phyloP scores from a whole-genome alignment of 2,329 filamentous ascomycete species.

The Pseudocercospora musae region DNA sequence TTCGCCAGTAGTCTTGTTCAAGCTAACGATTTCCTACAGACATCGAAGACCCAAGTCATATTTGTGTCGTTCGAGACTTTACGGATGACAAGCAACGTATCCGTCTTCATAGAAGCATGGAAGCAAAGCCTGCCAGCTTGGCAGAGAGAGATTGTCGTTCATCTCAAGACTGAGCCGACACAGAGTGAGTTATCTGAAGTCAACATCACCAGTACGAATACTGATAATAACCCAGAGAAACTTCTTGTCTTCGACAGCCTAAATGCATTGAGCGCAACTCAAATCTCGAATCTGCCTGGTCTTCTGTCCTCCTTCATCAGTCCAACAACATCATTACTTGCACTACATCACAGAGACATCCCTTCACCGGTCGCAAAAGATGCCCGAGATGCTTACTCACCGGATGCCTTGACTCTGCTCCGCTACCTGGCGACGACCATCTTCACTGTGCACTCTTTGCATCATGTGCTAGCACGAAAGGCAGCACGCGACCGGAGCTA shows the following conservation, averaged over 20 bases:
- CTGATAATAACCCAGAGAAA: conserved; percentile 49
- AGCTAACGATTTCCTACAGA: conserved; percentile 39
- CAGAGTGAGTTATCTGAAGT: conserved; percentile 17
- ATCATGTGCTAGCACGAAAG: conserved; percentile 70
- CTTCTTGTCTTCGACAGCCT: conserved; percentile 80
- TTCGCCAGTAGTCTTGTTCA: neutral
- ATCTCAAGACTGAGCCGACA: conserved; percentile 20
- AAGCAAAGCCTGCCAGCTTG: conserved; percentile 28
- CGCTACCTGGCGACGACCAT: conserved; percentile 87
- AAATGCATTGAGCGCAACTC: conserved; percentile 59
- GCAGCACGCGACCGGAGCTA: conserved; percentile 73
- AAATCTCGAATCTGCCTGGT: conserved; percentile 61
- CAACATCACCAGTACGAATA: neutral
- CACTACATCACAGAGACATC: conserved; percentile 79
- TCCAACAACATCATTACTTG: conserved; percentile 68
- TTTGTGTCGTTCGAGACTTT: conserved; percentile 76
- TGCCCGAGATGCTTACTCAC: conserved; percentile 53
- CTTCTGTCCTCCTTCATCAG: conserved; percentile 66
- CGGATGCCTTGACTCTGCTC: conserved; percentile 68
- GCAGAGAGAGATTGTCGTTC: conserved; percentile 31
- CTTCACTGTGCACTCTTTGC: conserved; percentile 67
- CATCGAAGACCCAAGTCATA: conserved; percentile 66
- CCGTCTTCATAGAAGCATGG: conserved; percentile 58
- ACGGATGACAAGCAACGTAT: conserved; percentile 59
- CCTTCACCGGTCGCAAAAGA: conserved; percentile 46